Evolutionary conservation across 1,284 basidiomycete species (phyloP), one percentile per base, ranked within the genome.

Genomic region (Naganishia liquefaciens): DNA sequence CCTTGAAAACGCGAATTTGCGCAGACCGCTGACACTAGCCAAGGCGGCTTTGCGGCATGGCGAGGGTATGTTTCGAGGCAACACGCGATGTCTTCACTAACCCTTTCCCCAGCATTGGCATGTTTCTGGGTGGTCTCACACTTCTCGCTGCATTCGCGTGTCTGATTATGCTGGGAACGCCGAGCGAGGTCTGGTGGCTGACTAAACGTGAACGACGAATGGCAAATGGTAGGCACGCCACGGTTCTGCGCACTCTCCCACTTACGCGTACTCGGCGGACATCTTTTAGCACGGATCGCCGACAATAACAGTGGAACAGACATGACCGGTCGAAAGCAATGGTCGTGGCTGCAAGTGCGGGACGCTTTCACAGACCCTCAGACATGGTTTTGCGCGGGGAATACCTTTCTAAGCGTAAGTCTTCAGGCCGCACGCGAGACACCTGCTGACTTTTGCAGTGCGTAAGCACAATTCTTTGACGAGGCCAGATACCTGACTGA

Each of bases 81-180:
- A 27, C n/a, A n/a, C 10, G 49, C 19, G 15, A 21, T 19, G 30
- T 19, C 23, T 25, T 27, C 30, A 50, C 39, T 44, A 64, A 63
- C 66, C 64, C 58, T 13, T 68, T 67, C 65, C 54, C 63, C 19
- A 65, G 67, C 3, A 73, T 75, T 65, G 69, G 70, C 27, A 63
- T 74, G 47, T 76, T 75, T 72, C 70, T 75, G 11, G 76, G 74
- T 19, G 74, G 71, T 0, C 65, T 73, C 19, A 74, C 74, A 10
- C 43, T 72, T 28, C 25, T 76, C 23, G 69, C 68, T 11, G 57
- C 70, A 5, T 44, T 64, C 1, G 47, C 73, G 47, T 70, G 69
- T 49, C 71, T 67, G 54, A 70, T 72, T 55, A 66, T 72, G 55
- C 69, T 75, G 33, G 74, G 74, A 17, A 72, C 72, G 11, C 74